A percentile compares a stretch with the other conserved stretches of the same genome.
Conservation (phyloP, 2,329 filamentous ascomycete genomes). For the Trichophyton verrucosum region DNA sequence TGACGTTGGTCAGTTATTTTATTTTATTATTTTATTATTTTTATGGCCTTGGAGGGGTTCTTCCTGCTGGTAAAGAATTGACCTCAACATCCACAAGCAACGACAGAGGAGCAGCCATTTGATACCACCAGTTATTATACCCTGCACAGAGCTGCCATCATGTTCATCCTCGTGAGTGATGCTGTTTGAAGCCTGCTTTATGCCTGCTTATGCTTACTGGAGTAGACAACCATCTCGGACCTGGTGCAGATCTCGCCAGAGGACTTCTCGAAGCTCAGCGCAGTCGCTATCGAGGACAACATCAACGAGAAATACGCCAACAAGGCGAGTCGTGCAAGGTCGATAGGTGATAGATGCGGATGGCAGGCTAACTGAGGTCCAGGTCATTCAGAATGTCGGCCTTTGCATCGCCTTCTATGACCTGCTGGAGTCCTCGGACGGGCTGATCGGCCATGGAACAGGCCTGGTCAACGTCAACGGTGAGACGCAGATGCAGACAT, state of each 20-base stretch:
- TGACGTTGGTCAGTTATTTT: not conserved
- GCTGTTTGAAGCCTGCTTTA: not conserved
- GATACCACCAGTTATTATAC: not conserved
- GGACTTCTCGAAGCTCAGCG: constrained; percentile 71
- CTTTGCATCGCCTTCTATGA: constrained; percentile 92
- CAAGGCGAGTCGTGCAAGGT: constrained; percentile 44
- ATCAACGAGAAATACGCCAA: constrained; percentile 97
- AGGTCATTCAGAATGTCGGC: constrained; percentile 85
- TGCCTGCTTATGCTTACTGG: not conserved
- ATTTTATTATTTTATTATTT: not conserved
- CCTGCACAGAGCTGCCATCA: constrained; percentile 13
- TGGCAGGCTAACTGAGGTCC: not conserved
- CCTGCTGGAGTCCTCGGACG: constrained; percentile 76
- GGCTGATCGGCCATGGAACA: constrained; percentile 82
- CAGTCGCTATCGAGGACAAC: constrained; percentile 82
- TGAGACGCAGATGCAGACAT: constrained; percentile 22
- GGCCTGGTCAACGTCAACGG: constrained; percentile 91
- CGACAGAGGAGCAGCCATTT: not conserved
- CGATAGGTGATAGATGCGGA: not conserved
- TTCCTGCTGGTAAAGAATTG: not conserved
- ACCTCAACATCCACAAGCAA: not conserved
- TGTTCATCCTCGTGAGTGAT: constrained; percentile 40
- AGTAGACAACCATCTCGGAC: constrained; percentile 81
- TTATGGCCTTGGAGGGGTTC: not conserved
- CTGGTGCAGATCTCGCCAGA: constrained; percentile 83